Conservation (phyloP, 2,329 filamentous ascomycete genomes). For the Talaromyces sp. region DNA sequence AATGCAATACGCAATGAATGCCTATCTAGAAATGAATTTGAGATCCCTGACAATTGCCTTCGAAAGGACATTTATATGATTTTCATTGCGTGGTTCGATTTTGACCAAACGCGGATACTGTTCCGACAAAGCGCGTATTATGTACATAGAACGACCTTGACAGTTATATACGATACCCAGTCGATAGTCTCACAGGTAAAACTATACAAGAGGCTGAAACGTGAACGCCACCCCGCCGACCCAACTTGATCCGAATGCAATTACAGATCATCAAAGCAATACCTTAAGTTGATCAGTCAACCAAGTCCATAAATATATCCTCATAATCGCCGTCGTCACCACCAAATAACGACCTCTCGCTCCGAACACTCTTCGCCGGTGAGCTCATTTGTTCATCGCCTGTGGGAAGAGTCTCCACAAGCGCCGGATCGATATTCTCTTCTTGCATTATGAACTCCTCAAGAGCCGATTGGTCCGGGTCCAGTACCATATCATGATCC, state of each 20-base stretch:
- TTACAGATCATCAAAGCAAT: background rate
- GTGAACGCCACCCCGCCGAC: background rate
- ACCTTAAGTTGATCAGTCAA: constrained; percentile 39
- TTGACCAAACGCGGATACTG: background rate
- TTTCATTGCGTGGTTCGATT: background rate
- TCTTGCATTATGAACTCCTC: constrained; percentile 37
- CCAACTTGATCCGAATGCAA: background rate
- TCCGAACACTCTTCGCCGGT: constrained; percentile 9
- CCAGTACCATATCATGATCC: constrained; percentile 18
- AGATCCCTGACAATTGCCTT: background rate
- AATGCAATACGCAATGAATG: constrained; percentile 59
- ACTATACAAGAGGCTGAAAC: background rate
- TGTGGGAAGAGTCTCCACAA: constrained; percentile 21
- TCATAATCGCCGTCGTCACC: constrained; percentile 58
- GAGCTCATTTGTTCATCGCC: constrained; percentile 1
- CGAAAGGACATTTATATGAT: background rate
- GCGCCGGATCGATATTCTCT: constrained; percentile 32
- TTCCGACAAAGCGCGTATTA: background rate
- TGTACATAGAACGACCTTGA: constrained; percentile 9
- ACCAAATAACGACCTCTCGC: constrained; percentile 24
- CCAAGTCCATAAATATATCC: constrained; percentile 61
- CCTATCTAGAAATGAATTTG: background rate
- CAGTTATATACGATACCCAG: constrained; percentile 18
- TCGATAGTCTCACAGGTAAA: constrained; percentile 6
- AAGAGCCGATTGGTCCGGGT: constrained; percentile 27